Base-by-base conservation (phyloP, 2,329 filamentous ascomycete genomes). In the Aurifilum marmelostoma region DNA sequence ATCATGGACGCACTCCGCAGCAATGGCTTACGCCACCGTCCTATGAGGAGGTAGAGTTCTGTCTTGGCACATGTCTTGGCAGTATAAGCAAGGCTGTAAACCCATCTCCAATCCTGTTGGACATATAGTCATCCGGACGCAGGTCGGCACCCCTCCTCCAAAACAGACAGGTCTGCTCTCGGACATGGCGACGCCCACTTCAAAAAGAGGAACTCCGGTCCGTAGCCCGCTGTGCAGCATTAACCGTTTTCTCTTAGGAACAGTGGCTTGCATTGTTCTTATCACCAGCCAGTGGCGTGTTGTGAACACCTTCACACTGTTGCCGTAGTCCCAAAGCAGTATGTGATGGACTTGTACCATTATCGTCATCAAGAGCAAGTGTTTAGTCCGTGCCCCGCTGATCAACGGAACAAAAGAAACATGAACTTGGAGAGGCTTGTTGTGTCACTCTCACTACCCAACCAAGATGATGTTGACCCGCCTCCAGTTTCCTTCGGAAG, bases 31-130 rank as follows among this genome's bases (percentile, higher is more conserved):
- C 21, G 56, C n/a, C 32, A 59, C 14, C 7, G 27, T 11, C 7
- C 32, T 37, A 21, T n/a, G 11, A 37, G 37, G 3, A 59, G 29
- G 16, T n/a, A 6, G 5, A 18, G 1, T 2, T n/a, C 21, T 21
- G 18, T 37, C 56, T 59, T 59, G 56, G 56, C 56, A 59, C 21
- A 34, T 21, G 27, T 37, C 56, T 59, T 59, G 56, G 56, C 56
- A 59, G 14, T 59, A 32, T 18, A 18, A 21, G 32, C 21, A 14
- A 37, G 29, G 11, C 56, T 59, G 21, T 32, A 59, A 59, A 5
- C 12, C 18, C 18, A 37, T 37, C 11, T 5, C 43, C 7, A 5
- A 18, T 37, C 56, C n/a, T 27, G 24, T 54, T 54, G 12, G 50
- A 29, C n/a, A 2, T 18, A 12, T 29, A 27, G 50, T 29, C 52